Conservation (phyloP, 306 rosid species). For the Chamaecrista fasciculata region DNA sequence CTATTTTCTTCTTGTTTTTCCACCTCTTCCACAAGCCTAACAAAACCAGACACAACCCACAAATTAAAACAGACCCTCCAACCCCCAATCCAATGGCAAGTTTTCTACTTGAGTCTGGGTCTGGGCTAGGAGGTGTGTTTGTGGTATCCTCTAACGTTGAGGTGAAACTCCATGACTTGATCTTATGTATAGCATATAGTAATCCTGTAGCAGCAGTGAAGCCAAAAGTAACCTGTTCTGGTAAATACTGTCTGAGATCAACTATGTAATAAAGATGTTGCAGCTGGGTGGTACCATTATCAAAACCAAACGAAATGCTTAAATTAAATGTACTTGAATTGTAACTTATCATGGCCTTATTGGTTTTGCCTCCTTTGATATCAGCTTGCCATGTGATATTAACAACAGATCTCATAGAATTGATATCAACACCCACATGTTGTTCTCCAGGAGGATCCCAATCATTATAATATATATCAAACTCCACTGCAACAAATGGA, state of each 20-base stretch:
- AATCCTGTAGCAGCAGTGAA: constrained; percentile 39
- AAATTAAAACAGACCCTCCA: background rate
- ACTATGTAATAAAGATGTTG: constrained; percentile 23
- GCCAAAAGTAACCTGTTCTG: constrained; percentile 41
- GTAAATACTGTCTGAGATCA: constrained; percentile 34
- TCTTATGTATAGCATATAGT: background rate
- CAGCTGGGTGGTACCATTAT: background rate
- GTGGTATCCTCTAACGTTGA: constrained; percentile 20
- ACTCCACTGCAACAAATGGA: constrained; percentile 53
- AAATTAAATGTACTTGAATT: too few species aligned
- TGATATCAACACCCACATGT: constrained; percentile 53
- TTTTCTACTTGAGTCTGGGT: too few species aligned
- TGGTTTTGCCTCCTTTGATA: background rate
- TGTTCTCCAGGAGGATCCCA: constrained; percentile 33
- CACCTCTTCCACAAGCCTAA: background rate
- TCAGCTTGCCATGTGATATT: constrained; percentile 29
- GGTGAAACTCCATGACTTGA: constrained; percentile 30
- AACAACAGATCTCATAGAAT: constrained; percentile 35
- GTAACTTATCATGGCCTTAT: too few species aligned
- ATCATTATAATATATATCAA: constrained; percentile 26
- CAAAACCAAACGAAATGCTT: constrained; percentile 30
- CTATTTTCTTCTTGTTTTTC: background rate
- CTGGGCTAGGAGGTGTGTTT: too few species aligned
- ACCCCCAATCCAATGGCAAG: background rate
- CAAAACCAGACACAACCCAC: background rate